phyloP scores from a whole-genome alignment of 2,329 filamentous ascomycete species.

The Coniella vitis region DNA sequence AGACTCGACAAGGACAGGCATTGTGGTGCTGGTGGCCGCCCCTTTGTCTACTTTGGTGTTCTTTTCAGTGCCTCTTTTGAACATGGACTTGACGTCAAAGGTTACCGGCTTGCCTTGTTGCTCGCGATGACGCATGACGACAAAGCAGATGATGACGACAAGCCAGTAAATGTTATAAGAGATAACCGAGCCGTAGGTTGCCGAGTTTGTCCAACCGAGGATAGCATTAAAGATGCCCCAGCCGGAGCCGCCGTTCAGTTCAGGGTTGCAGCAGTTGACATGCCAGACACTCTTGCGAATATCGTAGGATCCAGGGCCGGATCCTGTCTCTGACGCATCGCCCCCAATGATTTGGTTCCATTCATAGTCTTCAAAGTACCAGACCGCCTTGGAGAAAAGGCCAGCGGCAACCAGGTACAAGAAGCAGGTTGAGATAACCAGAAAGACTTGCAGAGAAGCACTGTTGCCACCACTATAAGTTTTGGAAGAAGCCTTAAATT shows the following conservation, averaged over 20 bases:
- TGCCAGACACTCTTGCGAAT: conserved; percentile 66
- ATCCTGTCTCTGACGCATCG: too few species aligned
- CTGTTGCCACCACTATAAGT: neutral
- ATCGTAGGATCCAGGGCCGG: too few species aligned
- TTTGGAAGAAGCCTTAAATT: too few species aligned
- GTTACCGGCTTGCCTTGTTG: neutral
- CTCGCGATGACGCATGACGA: neutral
- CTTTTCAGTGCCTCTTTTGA: too few species aligned
- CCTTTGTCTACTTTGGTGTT: too few species aligned
- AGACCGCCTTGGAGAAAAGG: neutral
- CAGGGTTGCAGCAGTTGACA: conserved; percentile 60
- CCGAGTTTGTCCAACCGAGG: neutral
- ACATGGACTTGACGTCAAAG: too few species aligned
- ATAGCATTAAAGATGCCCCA: conserved; percentile 61
- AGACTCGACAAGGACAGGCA: too few species aligned
- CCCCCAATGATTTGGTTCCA: too few species aligned
- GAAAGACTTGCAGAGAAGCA: neutral
- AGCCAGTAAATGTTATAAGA: neutral
- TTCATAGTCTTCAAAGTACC: neutral
- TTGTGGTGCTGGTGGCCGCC: too few species aligned
- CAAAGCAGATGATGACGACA: neutral
- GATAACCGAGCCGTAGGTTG: neutral
- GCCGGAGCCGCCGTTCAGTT: conserved; percentile 56
- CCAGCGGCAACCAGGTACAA: neutral
- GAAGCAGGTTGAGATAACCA: neutral